A percentile compares a stretch with the other conserved stretches of the same genome.
phyloP scores from a whole-genome alignment of 257 asterid genomes.

The Linaria vulgaris region DNA sequence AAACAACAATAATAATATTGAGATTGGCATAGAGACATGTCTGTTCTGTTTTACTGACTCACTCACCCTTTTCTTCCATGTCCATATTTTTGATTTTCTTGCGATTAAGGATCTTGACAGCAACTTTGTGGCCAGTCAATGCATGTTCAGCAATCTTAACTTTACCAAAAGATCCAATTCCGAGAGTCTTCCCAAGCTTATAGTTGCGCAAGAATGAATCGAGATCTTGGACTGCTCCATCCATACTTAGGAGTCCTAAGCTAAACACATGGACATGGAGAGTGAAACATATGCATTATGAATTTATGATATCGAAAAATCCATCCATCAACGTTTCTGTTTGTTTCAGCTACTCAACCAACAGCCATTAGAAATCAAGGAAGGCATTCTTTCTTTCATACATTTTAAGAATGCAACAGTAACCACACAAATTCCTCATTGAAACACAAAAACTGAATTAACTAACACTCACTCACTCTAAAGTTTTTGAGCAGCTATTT shows the following conservation, averaged over 20 bases:
- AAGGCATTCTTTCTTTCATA: too few species aligned
- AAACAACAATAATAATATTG: not conserved
- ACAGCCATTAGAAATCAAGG: not conserved
- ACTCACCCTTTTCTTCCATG: slow-evolving; percentile 90
- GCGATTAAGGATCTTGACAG: slow-evolving; percentile 92
- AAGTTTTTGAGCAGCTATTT: slow-evolving; percentile 19
- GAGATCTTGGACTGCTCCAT: slow-evolving; percentile 57
- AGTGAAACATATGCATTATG: not conserved
- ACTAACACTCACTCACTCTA: not conserved
- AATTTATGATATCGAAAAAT: not conserved
- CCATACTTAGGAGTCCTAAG: slow-evolving; percentile 59
- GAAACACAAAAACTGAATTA: not conserved
- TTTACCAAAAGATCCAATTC: slow-evolving; percentile 89
- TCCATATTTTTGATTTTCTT: slow-evolving; percentile 86
- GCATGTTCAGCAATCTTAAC: slow-evolving; percentile 88
- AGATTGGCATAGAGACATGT: not conserved
- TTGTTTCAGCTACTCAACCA: not conserved
- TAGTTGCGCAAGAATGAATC: slow-evolving; percentile 77
- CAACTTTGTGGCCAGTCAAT: slow-evolving; percentile 83
- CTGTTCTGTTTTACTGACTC: too few species aligned
- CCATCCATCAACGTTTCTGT: not conserved
- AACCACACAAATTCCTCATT: slow-evolving; percentile 17
- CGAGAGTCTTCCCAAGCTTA: slow-evolving; percentile 91
- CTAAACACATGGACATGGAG: not conserved
- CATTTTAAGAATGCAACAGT: too few species aligned